Base-by-base conservation (phyloP, 768 basidiomycete genomes). In the Kondoa subrosea region DNA sequence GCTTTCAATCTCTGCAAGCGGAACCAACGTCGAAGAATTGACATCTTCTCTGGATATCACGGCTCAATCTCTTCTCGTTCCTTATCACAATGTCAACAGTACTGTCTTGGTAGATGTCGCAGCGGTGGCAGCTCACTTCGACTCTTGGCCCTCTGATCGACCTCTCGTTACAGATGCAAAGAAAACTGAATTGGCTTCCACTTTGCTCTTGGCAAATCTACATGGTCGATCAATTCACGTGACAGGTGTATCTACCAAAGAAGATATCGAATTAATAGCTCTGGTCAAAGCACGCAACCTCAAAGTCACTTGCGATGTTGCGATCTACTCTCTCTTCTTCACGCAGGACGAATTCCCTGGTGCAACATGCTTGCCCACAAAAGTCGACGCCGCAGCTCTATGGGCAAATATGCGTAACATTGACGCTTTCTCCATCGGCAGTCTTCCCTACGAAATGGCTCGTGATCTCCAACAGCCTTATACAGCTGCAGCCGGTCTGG, bases 261-360 rank as follows among this genome's bases (percentile, higher is more conserved):
- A 92, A 66, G 95, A 97, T 74, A 80, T 99, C 61, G 80, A 87
- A 32, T 79, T 99, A 68, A 96, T 99, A 75, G 85, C 87, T 1
- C 81, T 99, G 50, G 91, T 90, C 82, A 99, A 99, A 80, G 86
- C 86, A 56, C 92, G 91, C 80, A 81, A 87, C 15, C 83, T 97
- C 73, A 87, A 89, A 74, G 93, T 96, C 63, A 96, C 93, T 1
- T 97, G 93, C 77, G 95, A 99, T 73, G 89, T 95, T 33, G 85
- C 91, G 16, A 82, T 96, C 63, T 96, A 87, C 77, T 83, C 89
- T 21, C 79, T 99, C 65, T 96, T 95, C 83, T 92, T 89, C 80
- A 83, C 83, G 1, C 81, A 79, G 58, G 87, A 86, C 66, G 81
- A 88, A 69, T 92, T 84, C 80, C 85, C 86, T 1, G 79, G 78